These are phyloP conservation scores for Lagerstroemia speciosa DNA, from an alignment of 345 rosid species.

Conservation along the genomic window DNA sequence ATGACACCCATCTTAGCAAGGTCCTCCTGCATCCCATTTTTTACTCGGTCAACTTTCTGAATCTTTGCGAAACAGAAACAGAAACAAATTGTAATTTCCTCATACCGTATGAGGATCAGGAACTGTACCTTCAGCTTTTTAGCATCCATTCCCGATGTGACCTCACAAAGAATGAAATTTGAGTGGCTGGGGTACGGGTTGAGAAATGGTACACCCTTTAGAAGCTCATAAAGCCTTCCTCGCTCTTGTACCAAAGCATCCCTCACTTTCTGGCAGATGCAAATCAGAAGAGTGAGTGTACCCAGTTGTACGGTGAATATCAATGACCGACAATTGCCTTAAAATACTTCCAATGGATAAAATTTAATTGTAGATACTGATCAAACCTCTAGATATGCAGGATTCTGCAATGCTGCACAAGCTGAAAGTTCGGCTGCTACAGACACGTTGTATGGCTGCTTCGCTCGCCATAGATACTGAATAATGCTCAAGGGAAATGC, in stretches of 20 bases:
- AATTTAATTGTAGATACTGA: background rate
- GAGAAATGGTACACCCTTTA: conserved; percentile 71
- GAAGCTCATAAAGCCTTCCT: conserved; percentile 60
- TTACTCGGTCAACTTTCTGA: background rate
- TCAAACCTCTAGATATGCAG: conserved; percentile 58
- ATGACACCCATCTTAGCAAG: conserved; percentile 82
- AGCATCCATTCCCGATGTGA: conserved; percentile 69
- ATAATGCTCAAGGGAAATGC: conserved; percentile 84
- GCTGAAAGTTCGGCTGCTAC: conserved; percentile 94
- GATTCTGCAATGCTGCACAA: conserved; percentile 72
- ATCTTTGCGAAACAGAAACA: background rate
- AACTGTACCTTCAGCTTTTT: conserved; percentile 68
- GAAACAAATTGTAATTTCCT: background rate
- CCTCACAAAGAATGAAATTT: conserved; percentile 84
- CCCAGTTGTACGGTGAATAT: background rate
- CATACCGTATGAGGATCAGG: background rate
- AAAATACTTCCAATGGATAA: background rate
- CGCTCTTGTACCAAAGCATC: conserved; percentile 61
- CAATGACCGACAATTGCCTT: background rate
- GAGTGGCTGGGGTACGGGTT: conserved; percentile 73
- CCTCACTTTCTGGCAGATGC: conserved; percentile 53
- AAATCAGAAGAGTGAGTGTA: conserved; percentile 9
- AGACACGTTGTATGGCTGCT: conserved; percentile 91
- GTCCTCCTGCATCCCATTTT: conserved; percentile 52
- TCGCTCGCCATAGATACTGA: conserved; percentile 86